Percentiles rank a stretch among this genome's conserved stretches.
phyloP scores from a whole-genome alignment of 768 basidiomycete genomes.

The Lyophyllum shimeji region DNA sequence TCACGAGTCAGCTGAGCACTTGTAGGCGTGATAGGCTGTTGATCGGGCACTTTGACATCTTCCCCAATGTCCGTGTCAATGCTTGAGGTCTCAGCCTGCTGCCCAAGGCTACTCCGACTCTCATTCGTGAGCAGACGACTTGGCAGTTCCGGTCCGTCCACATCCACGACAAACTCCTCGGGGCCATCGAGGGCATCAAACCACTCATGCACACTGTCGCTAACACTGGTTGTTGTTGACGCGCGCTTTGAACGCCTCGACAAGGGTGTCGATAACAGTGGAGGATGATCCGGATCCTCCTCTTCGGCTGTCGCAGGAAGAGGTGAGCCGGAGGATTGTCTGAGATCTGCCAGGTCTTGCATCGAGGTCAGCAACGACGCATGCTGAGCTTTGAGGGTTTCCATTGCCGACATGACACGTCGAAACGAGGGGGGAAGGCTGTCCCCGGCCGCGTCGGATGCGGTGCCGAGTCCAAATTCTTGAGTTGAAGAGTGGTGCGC shows the following conservation, averaged over 20 bases:
- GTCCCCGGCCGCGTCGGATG: constrained; percentile 11
- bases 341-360: constrained; percentile 31
- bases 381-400: constrained; percentile 62
- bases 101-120: constrained; percentile 36
- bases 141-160: constrained; percentile 38
- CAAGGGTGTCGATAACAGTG: constrained; percentile 26
- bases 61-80: constrained; percentile 55
- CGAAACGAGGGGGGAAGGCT: constrained; percentile 29
- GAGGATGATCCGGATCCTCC: constrained; percentile 28
- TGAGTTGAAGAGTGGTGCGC: constrained; percentile 21
- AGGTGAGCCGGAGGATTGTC: constrained; percentile 26
- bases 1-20: constrained; percentile 4
- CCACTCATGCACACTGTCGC: constrained; percentile 65
- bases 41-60: constrained; percentile 12
- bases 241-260: constrained; percentile 38
- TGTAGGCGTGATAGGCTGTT: background rate
- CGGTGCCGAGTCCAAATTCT: constrained; percentile 18
- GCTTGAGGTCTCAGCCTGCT: constrained; percentile 47
- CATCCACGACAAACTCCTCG: constrained; percentile 69
- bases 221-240: constrained; percentile 48
- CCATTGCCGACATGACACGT: constrained; percentile 47
- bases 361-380: constrained; percentile 45
- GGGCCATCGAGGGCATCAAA: constrained; percentile 74
- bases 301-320: constrained; percentile 53
- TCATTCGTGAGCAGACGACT: constrained; percentile 40